Percentiles rank a stretch among this genome's conserved stretches.
phyloP scores from a whole-genome alignment of 306 rosid species.

The Luffa aegyptiaca region DNA sequence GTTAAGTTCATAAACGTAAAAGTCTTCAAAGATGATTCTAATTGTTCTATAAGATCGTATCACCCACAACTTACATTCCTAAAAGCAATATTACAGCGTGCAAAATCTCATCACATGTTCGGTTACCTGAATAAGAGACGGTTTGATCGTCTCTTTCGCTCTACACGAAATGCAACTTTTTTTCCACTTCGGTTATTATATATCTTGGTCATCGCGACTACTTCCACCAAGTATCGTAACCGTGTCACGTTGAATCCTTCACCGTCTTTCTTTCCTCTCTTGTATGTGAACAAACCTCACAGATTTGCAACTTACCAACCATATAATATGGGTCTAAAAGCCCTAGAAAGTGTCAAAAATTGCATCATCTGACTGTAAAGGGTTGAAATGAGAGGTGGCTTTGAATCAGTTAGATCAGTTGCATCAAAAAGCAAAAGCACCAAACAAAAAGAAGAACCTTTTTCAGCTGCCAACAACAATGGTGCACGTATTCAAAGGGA shows the following conservation, averaged over 20 bases:
- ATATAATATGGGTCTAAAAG: neutral
- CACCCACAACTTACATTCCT: neutral
- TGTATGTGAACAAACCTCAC: neutral
- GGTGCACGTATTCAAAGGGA: neutral
- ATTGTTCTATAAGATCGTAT: neutral
- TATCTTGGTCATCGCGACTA: neutral
- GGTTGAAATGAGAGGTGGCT: neutral
- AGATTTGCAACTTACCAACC: neutral
- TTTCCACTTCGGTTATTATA: too few relatives aligned
- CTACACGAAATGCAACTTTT: too few relatives aligned
- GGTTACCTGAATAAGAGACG: too few relatives aligned
- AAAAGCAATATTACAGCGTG: too few relatives aligned
- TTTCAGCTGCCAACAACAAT: neutral
- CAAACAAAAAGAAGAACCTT: neutral
- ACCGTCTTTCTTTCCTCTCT: neutral
- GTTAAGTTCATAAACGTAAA: neutral
- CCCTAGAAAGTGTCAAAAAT: neutral
- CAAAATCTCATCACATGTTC: too few relatives aligned
- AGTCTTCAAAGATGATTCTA: neutral
- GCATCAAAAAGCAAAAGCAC: conserved; percentile 1
- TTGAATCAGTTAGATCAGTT: neutral
- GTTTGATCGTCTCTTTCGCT: neutral
- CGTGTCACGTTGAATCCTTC: neutral
- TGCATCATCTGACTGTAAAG: conserved; percentile 5
- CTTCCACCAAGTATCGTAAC: neutral